A percentile compares a stretch with the other conserved stretches of the same genome.
phyloP scores from a whole-genome alignment of 495 filamentous ascomycete species.

The Annulohypoxylon bovei region DNA sequence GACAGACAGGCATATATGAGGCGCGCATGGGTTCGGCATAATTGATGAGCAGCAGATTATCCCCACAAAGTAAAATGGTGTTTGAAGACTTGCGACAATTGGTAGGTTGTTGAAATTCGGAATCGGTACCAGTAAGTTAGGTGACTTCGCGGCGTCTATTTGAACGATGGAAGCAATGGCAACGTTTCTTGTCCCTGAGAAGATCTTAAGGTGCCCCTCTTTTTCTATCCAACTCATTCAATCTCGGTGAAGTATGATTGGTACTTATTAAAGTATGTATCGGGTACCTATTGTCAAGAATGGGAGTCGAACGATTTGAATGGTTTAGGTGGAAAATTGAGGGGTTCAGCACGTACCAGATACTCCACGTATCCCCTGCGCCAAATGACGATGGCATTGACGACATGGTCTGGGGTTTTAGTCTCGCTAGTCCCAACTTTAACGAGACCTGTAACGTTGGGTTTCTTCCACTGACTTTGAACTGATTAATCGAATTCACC shows the following conservation, averaged over 20 bases:
- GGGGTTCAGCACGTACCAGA: conserved; percentile 18
- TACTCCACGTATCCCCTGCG: conserved; percentile 27
- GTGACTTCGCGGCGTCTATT: conserved; percentile 23
- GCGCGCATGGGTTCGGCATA: conserved; percentile 3
- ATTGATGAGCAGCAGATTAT: conserved; percentile 13
- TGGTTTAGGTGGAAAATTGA: not conserved
- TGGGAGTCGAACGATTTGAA: not conserved
- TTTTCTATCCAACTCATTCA: conserved; percentile 1
- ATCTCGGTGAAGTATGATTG: conserved; percentile 11
- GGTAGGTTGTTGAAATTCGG: conserved; percentile 12
- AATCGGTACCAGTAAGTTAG: not conserved
- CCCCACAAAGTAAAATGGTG: conserved; percentile 1
- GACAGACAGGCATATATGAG: not conserved
- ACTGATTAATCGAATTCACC: conserved; percentile 22
- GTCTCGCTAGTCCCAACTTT: conserved; percentile 28
- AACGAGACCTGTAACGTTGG: conserved; percentile 37
- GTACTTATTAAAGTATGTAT: conserved; percentile 20
- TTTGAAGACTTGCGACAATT: conserved; percentile 3
- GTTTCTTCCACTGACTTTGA: conserved; percentile 18
- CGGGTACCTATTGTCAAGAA: conserved; percentile 3
- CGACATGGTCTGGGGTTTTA: conserved; percentile 41
- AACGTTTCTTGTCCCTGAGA: conserved; percentile 33
- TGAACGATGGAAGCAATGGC: not conserved
- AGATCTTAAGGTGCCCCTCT: conserved; percentile 17
- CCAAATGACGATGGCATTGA: conserved; percentile 40